Evolutionary conservation across 306 rosid species (phyloP).

Genomic region (Ceratonia siliqua): DNA sequence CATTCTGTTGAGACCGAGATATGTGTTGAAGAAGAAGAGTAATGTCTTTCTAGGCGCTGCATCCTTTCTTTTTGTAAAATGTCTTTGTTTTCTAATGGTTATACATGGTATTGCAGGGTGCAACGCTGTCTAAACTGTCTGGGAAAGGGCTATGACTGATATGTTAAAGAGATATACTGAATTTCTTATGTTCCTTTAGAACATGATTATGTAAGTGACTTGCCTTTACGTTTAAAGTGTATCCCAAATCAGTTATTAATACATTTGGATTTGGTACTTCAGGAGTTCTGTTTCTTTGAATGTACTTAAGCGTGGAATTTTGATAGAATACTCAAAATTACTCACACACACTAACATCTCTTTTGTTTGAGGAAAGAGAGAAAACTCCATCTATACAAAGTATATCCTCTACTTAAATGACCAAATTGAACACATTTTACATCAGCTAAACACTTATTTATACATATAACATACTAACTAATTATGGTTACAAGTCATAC

Average conservation of each 20-base stretch:
- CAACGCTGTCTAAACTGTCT: conserved; percentile 85
- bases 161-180: conserved; percentile 2
- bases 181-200: conserved; percentile 22
- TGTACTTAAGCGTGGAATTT: too few species aligned
- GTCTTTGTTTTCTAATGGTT: conserved; percentile 22
- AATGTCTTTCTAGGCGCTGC: background rate
- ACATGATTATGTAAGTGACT: conserved; percentile 6
- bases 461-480: too few species aligned
- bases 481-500: too few species aligned
- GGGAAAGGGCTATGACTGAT: conserved; percentile 77
- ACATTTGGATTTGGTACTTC: too few species aligned
- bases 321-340: too few species aligned
- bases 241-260: background rate
- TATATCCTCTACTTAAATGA: too few species aligned
- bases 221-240: conserved; percentile 17
- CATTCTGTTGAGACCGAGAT: background rate
- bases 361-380: too few species aligned
- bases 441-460: too few species aligned
- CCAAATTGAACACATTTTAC: too few species aligned
- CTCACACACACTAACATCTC: too few species aligned
- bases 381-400: too few species aligned
- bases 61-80: background rate
- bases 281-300: too few species aligned
- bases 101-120: conserved; percentile 57
- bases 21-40: background rate